Evolutionary conservation across 148 eudicot species (phyloP).

Genomic region (Linanthus parryae): DNA sequence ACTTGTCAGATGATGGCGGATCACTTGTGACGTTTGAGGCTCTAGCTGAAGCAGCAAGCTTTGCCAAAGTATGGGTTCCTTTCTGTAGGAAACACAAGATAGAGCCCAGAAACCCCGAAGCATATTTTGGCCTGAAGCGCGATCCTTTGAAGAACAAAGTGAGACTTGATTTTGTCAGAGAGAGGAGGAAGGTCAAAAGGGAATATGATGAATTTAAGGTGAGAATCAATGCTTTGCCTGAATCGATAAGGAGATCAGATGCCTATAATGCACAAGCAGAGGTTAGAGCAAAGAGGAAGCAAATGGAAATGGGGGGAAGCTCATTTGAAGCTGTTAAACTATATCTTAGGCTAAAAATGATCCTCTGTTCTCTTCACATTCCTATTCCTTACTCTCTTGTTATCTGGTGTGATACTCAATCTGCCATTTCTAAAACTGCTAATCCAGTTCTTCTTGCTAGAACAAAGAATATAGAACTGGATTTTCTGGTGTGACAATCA

Average conservation of each 20-base stretch:
- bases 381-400: too few species aligned
- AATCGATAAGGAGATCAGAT: slow-evolving; percentile 86
- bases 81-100: slow-evolving; percentile 81
- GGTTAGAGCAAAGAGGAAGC: slow-evolving; percentile 64
- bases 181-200: slow-evolving; percentile 85
- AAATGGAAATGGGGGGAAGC: slow-evolving; percentile 53
- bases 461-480: too few species aligned
- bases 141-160: slow-evolving; percentile 92
- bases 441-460: too few species aligned
- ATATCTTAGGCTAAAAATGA: too few species aligned
- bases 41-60: slow-evolving; percentile 94
- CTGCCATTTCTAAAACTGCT: too few species aligned
- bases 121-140: slow-evolving; percentile 80
- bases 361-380: too few species aligned
- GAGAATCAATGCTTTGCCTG: slow-evolving; percentile 84
- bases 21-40: slow-evolving; percentile 89
- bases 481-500: too few species aligned
- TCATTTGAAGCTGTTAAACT: slow-evolving; percentile 35
- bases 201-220: slow-evolving; percentile 98
- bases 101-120: slow-evolving; percentile 91
- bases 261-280: slow-evolving; percentile 92
- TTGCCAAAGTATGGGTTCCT: slow-evolving; percentile 85
- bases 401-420: too few species aligned
- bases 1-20: slow-evolving; percentile 96
- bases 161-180: slow-evolving; percentile 78